phyloP scores from a whole-genome alignment of 2,329 filamentous ascomycete genomes.

The Amauroascus verrucosus region DNA sequence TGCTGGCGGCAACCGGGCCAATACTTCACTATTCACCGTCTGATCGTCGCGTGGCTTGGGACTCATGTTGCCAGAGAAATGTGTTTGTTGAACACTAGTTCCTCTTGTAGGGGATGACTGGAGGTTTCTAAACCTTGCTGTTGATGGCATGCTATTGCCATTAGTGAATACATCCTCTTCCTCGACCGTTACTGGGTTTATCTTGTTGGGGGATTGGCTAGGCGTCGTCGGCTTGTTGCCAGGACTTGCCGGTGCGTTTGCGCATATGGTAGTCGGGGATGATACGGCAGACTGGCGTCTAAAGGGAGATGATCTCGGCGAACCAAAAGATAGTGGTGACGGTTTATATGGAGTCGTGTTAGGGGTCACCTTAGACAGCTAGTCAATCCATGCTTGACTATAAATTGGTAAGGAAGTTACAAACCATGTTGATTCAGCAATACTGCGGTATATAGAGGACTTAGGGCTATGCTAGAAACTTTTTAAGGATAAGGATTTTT shows the following conservation, averaged over 20 bases:
- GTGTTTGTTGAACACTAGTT: conserved; percentile 19
- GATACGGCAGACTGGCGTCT: conserved; percentile 46
- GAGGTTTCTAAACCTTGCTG: conserved; percentile 30
- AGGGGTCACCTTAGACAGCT: conserved; percentile 36
- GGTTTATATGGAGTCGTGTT: conserved; percentile 55
- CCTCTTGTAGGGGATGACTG: conserved; percentile 34
- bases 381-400: neutral
- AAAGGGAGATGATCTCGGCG: conserved; percentile 59
- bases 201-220: conserved; percentile 38
- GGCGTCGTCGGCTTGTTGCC: conserved; percentile 35
- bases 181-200: conserved; percentile 37
- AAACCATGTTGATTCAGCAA: conserved; percentile 3
- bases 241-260: conserved; percentile 41
- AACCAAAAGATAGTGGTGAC: conserved; percentile 60
- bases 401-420: neutral
- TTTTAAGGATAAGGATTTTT: no score
- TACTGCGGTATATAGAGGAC: no score
- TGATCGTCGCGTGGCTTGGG: conserved; percentile 20
- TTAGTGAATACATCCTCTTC: conserved; percentile 30
- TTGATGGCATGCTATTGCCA: conserved; percentile 24
- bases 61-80: neutral
- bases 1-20: conserved; percentile 52
- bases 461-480: no score
- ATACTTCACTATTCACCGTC: conserved; percentile 17
- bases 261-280: conserved; percentile 44